phyloP scores from a whole-genome alignment of 1,284 basidiomycete species.

The Ustilago cynodontis region DNA sequence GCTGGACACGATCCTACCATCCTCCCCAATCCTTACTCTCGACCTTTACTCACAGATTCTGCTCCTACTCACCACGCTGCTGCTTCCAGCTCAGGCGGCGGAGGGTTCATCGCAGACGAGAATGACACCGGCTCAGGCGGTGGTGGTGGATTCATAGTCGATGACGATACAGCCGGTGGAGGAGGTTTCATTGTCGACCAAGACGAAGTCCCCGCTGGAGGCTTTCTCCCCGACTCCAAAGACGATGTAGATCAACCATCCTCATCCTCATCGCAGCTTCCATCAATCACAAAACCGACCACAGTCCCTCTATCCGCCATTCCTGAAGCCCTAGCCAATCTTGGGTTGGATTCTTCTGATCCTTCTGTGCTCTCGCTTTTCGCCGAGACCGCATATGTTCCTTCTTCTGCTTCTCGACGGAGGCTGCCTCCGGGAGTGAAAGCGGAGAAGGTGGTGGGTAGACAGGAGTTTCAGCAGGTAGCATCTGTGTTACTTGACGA shows the following conservation, averaged over 20 bases:
- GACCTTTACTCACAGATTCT: constrained; percentile 7
- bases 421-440: constrained; percentile 14
- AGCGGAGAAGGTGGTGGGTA: constrained; percentile 49
- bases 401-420: constrained; percentile 26
- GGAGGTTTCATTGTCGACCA: neutral
- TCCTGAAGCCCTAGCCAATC: constrained; percentile 54
- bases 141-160: constrained; percentile 34
- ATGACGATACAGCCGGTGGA: neutral
- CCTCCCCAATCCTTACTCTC: constrained; percentile 50
- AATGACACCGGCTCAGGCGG: constrained; percentile 5
- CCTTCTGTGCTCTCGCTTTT: constrained; percentile 47
- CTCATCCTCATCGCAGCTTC: neutral
- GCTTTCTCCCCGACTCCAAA: neutral
- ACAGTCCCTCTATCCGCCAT: constrained; percentile 51
- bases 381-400: constrained; percentile 39
- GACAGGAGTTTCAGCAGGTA: constrained; percentile 54
- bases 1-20: constrained; percentile 44
- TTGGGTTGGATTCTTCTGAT: constrained; percentile 44
- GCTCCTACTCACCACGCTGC: neutral
- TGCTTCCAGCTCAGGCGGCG: constrained; percentile 7
- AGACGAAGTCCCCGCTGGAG: neutral
- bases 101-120: constrained; percentile 41
- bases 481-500: constrained; percentile 41
- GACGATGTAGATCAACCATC: constrained; percentile 2
- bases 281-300: constrained; percentile 1